Evolutionary conservation across 164 flowering plant genomes (phyloP), one percentile per base, ranked within the genome.

Genomic region (Euptelea pleiosperma): DNA sequence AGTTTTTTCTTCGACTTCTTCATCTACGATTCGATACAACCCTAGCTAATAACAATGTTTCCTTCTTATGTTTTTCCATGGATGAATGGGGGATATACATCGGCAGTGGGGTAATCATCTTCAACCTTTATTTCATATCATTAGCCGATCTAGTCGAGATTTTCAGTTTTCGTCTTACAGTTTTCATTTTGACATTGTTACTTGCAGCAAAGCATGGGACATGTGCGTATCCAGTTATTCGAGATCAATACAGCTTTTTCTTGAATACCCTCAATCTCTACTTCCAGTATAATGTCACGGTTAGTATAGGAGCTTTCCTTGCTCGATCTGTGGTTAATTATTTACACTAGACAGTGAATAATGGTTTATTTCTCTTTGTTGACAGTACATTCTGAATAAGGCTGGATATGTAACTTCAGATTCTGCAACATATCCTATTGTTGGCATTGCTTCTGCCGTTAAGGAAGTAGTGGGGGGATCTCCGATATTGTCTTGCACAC

Each of bases 141-240:
- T n/a, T n/a, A n/a, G n/a, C n/a, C n/a, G n/a, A n/a, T n/a, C n/a
- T n/a, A n/a, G n/a, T n/a, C n/a, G n/a, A n/a, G n/a, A n/a, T n/a
- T n/a, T n/a, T n/a, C n/a, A n/a, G n/a, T 25, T 3, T 35, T 33
- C 22, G 7, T 21, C n/a, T 35, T 25, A 5, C 10, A 21, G 4
- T 18, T 52, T n/a, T 19, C 16, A 0, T 36, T 8, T 2, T 12
- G 2, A 11, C n/a, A 8, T 7, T 52, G 0, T 43, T 16, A 16
- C 41, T 60, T 72, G 72, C 89, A 87, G 91, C 83, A 65, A 87
- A 87, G 55, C 91, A 87, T 66, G 95, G 95, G 25, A 87, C 95
- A 24, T 87, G 95, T 64, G 77, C 86, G 30, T 70, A 51, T 76
- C 75, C 91, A 45, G 95, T 79, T 19, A 51, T 70, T 48, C 64